These are phyloP conservation scores for Fusarium floridanum DNA, from an alignment of 2,329 filamentous ascomycete species.

Conservation along the genomic window DNA sequence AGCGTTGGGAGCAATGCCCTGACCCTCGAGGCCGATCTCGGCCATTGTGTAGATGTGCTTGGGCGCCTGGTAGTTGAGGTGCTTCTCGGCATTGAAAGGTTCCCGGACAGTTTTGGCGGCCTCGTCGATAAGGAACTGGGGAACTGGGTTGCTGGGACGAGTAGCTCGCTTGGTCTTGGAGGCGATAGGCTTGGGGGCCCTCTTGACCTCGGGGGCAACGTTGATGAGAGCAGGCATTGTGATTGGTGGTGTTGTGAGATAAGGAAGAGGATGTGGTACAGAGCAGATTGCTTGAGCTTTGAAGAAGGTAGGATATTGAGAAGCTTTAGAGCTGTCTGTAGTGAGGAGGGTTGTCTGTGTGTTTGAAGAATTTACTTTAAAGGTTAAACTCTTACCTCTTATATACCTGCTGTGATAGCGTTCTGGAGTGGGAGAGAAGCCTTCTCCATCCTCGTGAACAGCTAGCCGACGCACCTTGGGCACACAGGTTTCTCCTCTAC, in stretches of 20 bases:
- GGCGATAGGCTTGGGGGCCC: conserved; percentile 20
- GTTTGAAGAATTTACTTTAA: not conserved
- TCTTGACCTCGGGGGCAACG: not conserved
- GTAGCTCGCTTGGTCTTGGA: conserved; percentile 29
- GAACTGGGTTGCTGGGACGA: conserved; percentile 11
- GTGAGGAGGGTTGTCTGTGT: not conserved
- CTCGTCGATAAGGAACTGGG: conserved; percentile 23
- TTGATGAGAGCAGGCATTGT: conserved; percentile 12
- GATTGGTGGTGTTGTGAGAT: conserved; percentile 1
- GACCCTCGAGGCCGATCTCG: not conserved
- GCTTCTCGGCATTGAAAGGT: conserved; percentile 65
- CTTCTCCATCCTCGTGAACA: not conserved
- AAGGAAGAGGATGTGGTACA: not conserved
- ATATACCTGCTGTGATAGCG: not conserved
- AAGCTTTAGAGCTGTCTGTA: not conserved
- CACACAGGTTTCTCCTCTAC: not conserved
- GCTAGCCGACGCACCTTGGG: not conserved
- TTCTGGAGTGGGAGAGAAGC: not conserved
- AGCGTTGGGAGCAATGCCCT: too few relatives aligned
- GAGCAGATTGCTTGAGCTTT: not conserved
- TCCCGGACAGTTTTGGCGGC: conserved; percentile 11
- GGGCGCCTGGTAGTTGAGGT: conserved; percentile 66
- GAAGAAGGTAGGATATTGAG: not conserved
- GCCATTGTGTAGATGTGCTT: conserved; percentile 69
- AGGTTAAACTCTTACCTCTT: not conserved